Conservation (phyloP, 352 stramenopile genomes). For the Blastocystis sp. region DNA sequence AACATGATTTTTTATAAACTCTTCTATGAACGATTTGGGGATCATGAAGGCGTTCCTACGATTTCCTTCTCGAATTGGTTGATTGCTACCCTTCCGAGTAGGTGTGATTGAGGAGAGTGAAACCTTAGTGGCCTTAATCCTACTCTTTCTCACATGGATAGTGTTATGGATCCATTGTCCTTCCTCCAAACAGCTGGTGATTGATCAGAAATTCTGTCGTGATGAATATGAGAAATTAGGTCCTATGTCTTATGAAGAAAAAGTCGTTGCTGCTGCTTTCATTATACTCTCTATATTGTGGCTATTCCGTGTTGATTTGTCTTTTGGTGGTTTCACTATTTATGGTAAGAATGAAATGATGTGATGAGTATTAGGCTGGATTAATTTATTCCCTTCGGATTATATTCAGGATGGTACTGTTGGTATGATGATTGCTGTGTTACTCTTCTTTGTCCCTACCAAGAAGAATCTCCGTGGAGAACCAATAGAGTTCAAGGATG, state of each 20-base stretch:
- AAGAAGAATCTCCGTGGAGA: conserved; percentile 28
- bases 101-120: neutral
- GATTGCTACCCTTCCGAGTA: conserved; percentile 54
- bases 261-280: conserved; percentile 32
- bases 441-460: conserved; percentile 56
- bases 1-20: conserved; percentile 62
- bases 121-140: neutral
- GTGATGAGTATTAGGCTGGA: conserved; percentile 35
- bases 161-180: conserved; percentile 46
- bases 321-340: conserved; percentile 59
- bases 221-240: conserved; percentile 65
- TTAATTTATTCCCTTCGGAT: conserved; percentile 7
- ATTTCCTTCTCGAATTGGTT: conserved; percentile 62
- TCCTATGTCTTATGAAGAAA: conserved; percentile 56
- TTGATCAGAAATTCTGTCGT: conserved; percentile 36
- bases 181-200: neutral
- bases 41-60: neutral
- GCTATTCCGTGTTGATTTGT: conserved; percentile 56
- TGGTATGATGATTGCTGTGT: conserved; percentile 48
- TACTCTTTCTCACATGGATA: conserved; percentile 11
- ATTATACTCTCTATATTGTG: conserved; percentile 28
- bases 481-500: conserved; percentile 4
- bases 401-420: conserved; percentile 35
- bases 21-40: conserved; percentile 21
- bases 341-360: neutral